phyloP scores from a whole-genome alignment of 331 rosid genomes.

The Prunus yedoensis region DNA sequence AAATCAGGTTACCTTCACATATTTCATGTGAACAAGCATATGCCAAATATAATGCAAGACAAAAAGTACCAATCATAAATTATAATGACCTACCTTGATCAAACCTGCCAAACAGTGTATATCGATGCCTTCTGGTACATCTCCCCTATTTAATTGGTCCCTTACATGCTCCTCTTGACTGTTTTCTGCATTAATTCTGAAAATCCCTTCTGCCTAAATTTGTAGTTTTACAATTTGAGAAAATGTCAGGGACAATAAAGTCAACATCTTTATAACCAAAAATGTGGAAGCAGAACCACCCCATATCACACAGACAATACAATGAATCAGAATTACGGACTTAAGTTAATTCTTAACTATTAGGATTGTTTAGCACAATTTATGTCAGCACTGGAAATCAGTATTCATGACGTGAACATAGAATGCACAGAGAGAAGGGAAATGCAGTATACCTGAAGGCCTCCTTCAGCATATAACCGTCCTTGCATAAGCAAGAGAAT shows the following conservation, averaged over 20 bases:
- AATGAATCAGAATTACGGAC: not conserved
- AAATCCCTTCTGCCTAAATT: conserved; percentile 85
- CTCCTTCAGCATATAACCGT: conserved; percentile 74
- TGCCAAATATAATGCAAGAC: conserved; percentile 4
- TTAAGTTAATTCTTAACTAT: not conserved
- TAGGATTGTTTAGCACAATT: conserved; percentile 2
- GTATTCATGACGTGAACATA: not conserved
- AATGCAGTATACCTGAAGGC: conserved; percentile 59
- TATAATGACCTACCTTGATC: conserved; percentile 59
- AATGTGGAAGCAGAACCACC: not conserved
- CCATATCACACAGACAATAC: not conserved
- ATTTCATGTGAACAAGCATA: not conserved
- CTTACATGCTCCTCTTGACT: conserved; percentile 84
- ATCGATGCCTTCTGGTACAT: conserved; percentile 73
- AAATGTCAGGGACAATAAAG: not conserved
- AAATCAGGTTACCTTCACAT: not conserved
- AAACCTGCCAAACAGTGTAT: conserved; percentile 87
- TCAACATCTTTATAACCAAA: not conserved
- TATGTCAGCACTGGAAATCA: not conserved
- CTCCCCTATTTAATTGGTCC: conserved; percentile 73
- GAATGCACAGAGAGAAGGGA: conserved; percentile 16
- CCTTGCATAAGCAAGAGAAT: conserved; percentile 88
- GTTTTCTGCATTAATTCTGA: conserved; percentile 79
- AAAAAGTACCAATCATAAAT: not conserved
- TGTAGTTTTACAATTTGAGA: conserved; percentile 21